These are phyloP conservation scores for Tylopilus plumbeoviolaceoides DNA, from an alignment of 768 basidiomycete genomes.

Conservation along the genomic window DNA sequence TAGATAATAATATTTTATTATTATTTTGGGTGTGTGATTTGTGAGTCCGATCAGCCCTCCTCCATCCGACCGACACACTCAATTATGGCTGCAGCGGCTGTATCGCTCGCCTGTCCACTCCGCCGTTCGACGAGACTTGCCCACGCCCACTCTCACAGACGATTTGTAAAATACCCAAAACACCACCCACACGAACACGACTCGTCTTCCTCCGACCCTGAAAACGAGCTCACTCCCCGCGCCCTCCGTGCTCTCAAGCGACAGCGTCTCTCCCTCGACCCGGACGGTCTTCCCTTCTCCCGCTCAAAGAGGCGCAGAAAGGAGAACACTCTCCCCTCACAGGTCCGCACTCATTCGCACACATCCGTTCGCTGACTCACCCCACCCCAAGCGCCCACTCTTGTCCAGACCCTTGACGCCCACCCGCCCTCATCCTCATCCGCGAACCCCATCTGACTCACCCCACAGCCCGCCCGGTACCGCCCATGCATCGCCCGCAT, in stretches of 20 bases:
- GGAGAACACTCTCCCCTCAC: slow-evolving; percentile 3
- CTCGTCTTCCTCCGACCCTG: slow-evolving; percentile 19
- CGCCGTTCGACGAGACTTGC: slow-evolving; percentile 28
- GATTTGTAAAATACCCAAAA: background rate
- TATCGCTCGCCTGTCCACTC: slow-evolving; percentile 29
- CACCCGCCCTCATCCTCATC: background rate
- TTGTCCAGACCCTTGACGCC: slow-evolving; percentile 9
- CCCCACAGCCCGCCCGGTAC: slow-evolving; percentile 1
- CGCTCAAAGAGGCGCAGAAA: slow-evolving; percentile 21
- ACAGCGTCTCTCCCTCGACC: slow-evolving; percentile 30
- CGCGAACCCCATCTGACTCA: background rate
- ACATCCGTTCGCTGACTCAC: background rate
- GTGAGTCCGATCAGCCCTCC: slow-evolving; percentile 10
- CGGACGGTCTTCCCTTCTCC: slow-evolving; percentile 22
- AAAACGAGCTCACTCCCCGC: slow-evolving; percentile 32
- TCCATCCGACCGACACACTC: slow-evolving; percentile 13
- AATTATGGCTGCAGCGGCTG: slow-evolving; percentile 28
- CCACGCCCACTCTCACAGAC: slow-evolving; percentile 12
- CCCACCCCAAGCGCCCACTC: no score
- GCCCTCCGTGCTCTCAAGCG: slow-evolving; percentile 34
- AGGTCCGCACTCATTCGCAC: background rate
- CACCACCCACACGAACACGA: slow-evolving; percentile 10
- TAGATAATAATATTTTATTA: background rate
- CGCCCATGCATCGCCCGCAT: background rate
- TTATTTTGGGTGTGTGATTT: background rate